Evolutionary conservation across 495 filamentous ascomycete genomes (phyloP), one percentile per base, ranked within the genome.

Genomic region (Oidiodendron maius): DNA sequence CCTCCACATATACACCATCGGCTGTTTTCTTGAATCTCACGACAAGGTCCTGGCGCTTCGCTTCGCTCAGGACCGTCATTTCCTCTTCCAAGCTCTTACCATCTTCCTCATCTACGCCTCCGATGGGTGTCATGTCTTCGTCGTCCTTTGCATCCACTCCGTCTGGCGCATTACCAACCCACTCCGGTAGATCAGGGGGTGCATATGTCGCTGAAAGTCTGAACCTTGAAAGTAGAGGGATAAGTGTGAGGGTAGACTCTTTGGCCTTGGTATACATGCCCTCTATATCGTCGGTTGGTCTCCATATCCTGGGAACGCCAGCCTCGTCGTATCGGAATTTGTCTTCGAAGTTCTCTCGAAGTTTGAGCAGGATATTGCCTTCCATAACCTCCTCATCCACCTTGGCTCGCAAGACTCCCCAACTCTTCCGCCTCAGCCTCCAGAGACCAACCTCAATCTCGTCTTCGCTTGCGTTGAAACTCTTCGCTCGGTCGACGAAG

Each of bases 371-470:
- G 44, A 98, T 77, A 61, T 97, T 98, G 48, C 91, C 91, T 66
- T 97, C 93, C 77, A 91, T 91, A 64, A 97, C 89, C 64, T 98
- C 93, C 63, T 98, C 93, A 17, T 96, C 94, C 55, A 98, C 87
- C 69, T 87, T 95, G 36, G 86, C 82, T 24, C 85, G 77, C 46
- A 98, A 70, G 6, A 90, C 91, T 21, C 82, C 86, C 94, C 94
- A 98, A 26, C 86, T 90, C 71, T 96, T 96, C 50, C 90, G 78
- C 48, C 91, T 80, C 34, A 98, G 68, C 44, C 90, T 75, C 93
- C 93, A 98, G 1, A 95, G 75, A 2, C 94, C 93, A 26, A 96
- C 83, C 56, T 95, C 86, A 24, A 95, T 89, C 64, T 98, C 93
- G 32, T 91, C 89, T 45, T 87, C 71, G 50, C 79, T 89, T 16